Evolutionary conservation across 305 asterid species (phyloP), one percentile per base, ranked within the genome.

Genomic region (Solanum aculeatissimum): DNA sequence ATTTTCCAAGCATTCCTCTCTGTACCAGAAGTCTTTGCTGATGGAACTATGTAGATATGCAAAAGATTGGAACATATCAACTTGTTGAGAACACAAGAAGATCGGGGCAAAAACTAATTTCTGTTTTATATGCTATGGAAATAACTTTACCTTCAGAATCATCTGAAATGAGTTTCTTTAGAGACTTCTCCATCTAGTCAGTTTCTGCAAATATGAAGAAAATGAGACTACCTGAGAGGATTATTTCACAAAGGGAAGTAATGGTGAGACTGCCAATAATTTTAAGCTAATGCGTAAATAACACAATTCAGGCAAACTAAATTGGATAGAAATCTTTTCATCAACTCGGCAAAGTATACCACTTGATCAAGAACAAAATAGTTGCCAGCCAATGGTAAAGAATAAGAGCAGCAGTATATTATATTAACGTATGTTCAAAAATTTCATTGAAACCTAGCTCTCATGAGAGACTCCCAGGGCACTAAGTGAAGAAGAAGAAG

Each of bases 1-100:
- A 91, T 89, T 81, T 85, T 85, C 97, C 98, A 93, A 19, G 89
- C 92, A 80, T 87, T 77, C 90, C 83, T 90, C 85, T 88, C 97
- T 82, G 88, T 85, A 38, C 83, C 90, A 29, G 85, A 70, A 27
- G 86, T 51, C 71, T 86, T 89, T 42, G 85, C 85, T 29, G 90
- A 21, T 42, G 84, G 88, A 75, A 85, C 85, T 86, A 79, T 86
- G 6, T 83, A 29, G 19, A 77, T 27, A 51, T 51, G 47, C 45
- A 77, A 51, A 77, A 27, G 63, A 77, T 32, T 6, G 65, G 11
- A 49, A 77, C 65, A 51, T 35, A 77, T 51, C 29, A 77, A 10
- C 65, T 2, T 77, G 45, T 77, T 27, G 65, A 77, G 65, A 77
- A 77, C 82, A 77, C 43, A 29, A 77, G 18, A 77, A 29, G 25